phyloP scores from a whole-genome alignment of 169 alveolate genomes.

The Eimeria tenella region DNA sequence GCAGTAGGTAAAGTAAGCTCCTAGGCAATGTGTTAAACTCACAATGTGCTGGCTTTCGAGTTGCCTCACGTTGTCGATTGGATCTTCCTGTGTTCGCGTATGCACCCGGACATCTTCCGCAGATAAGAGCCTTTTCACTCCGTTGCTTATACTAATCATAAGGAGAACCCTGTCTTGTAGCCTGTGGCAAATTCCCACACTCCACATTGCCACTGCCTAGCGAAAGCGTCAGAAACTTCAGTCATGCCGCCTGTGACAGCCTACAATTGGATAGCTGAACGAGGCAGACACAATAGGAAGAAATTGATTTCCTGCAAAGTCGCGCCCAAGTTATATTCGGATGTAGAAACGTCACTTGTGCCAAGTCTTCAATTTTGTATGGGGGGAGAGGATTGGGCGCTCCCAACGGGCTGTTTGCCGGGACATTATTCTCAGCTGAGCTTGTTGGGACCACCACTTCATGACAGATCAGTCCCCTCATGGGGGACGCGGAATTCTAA shows the following conservation, averaged over 20 bases:
- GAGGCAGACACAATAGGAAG: background rate
- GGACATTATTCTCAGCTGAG: background rate
- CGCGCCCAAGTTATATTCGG: slow-evolving; percentile 23
- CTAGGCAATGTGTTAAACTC: no score
- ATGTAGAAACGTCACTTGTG: slow-evolving; percentile 50
- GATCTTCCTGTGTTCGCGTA: no score
- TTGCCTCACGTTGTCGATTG: no score
- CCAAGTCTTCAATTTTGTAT: slow-evolving; percentile 67
- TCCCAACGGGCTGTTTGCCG: background rate
- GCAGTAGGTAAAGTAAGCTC: no score
- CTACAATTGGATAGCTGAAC: background rate
- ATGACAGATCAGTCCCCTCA: background rate
- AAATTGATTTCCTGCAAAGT: background rate
- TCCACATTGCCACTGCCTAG: background rate
- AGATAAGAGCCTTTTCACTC: no score
- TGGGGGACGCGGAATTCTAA: slow-evolving; percentile 11
- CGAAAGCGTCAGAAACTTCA: background rate
- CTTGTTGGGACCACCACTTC: background rate
- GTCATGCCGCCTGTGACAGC: background rate
- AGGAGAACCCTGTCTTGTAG: background rate
- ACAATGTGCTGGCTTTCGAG: no score
- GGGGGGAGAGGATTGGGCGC: background rate
- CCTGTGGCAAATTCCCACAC: background rate
- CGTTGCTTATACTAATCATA: background rate
- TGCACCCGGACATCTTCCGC: no score